These are phyloP conservation scores for Xanthoconium purpureum DNA, from an alignment of 768 basidiomycete genomes.

Conservation along the genomic window DNA sequence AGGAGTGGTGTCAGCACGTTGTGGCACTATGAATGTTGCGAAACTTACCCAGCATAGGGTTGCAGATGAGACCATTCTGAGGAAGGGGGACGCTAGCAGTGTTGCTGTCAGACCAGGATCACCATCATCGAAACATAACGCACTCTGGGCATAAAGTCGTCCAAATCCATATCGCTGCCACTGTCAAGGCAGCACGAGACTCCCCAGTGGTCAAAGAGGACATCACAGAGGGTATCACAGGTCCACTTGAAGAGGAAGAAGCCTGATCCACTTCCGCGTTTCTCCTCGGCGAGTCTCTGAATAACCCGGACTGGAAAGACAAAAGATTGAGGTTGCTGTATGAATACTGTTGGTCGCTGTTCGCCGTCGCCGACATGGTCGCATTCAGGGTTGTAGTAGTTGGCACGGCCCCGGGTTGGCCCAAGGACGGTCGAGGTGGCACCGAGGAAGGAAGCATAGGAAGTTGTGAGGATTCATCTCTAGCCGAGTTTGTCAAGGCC, in stretches of 20 bases:
- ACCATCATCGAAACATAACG: neutral
- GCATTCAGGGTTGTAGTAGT: neutral
- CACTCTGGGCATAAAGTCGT: slow-evolving; percentile 17
- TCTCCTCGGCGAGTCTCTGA: slow-evolving; percentile 33
- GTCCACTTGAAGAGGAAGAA: slow-evolving; percentile 11
- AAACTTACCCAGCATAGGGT: slow-evolving; percentile 26
- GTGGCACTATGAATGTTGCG: too few species aligned
- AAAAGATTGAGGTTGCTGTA: slow-evolving; percentile 31
- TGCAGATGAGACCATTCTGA: slow-evolving; percentile 25
- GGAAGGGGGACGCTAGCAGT: slow-evolving; percentile 23
- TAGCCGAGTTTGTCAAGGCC: slow-evolving; percentile 13
- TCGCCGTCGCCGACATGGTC: neutral
- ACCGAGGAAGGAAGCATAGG: neutral
- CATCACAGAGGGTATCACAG: neutral
- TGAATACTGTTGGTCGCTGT: slow-evolving; percentile 21
- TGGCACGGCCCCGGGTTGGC: slow-evolving; percentile 6
- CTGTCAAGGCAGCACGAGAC: slow-evolving; percentile 18
- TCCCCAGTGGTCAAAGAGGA: neutral
- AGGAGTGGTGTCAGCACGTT: slow-evolving; percentile 1
- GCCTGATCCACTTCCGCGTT: slow-evolving; percentile 23
- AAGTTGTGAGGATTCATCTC: slow-evolving; percentile 15
- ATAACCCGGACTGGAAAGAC: slow-evolving; percentile 32
- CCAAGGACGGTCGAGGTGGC: slow-evolving; percentile 3
- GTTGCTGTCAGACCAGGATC: slow-evolving; percentile 1
- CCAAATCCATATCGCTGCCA: slow-evolving; percentile 28